Evolutionary conservation across 78 protist species (phyloP).

Genomic region (Mantamonas sphyraenae): DNA sequence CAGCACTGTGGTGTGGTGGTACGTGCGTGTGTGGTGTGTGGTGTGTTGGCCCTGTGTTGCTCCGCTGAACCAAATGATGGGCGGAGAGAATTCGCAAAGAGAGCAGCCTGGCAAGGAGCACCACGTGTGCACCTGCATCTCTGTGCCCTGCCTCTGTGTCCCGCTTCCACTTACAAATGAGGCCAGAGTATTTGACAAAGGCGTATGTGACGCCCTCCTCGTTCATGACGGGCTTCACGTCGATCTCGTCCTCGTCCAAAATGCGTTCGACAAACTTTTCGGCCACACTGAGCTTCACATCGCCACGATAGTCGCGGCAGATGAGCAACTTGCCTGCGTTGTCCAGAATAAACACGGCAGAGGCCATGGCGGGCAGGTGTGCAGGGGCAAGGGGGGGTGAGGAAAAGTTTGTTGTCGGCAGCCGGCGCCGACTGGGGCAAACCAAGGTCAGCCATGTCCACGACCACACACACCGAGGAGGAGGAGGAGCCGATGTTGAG

Average conservation of each 20-base stretch:
- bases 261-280: slow-evolving; percentile 20
- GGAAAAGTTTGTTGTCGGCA: too few species aligned
- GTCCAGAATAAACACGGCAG: too few species aligned
- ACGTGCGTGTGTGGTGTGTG: too few species aligned
- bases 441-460: too few species aligned
- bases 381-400: too few species aligned
- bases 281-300: slow-evolving; percentile 11
- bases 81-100: background rate
- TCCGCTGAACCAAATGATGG: background rate
- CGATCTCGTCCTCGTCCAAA: slow-evolving; percentile 68
- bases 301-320: slow-evolving; percentile 26
- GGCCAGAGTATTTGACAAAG: slow-evolving; percentile 77
- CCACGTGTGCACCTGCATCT: background rate
- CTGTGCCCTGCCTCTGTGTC: too few species aligned
- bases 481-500: too few species aligned
- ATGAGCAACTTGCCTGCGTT: slow-evolving; percentile 37
- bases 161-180: slow-evolving; percentile 78
- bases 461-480: too few species aligned
- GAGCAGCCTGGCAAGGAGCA: background rate
- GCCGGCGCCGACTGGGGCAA: too few species aligned
- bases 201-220: slow-evolving; percentile 75
- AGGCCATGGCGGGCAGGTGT: too few species aligned
- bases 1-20: slow-evolving; percentile 42
- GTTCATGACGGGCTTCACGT: slow-evolving; percentile 70
- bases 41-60: background rate